These are phyloP conservation scores for Phylloporus sp. DNA, from an alignment of 768 basidiomycete genomes.

Conservation along the genomic window DNA sequence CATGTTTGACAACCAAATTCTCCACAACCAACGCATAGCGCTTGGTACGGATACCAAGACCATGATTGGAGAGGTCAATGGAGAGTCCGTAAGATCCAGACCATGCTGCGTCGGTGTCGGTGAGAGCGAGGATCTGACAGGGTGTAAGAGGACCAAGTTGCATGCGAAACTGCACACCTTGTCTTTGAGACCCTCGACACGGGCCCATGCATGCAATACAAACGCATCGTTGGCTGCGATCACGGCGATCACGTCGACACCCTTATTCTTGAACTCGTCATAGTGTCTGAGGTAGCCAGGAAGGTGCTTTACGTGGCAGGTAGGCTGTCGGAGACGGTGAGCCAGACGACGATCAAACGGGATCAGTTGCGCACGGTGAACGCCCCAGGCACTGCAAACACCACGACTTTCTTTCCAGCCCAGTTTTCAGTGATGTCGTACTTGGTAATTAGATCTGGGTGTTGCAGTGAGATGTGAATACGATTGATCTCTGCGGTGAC, in stretches of 20 bases:
- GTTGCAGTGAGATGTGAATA: neutral
- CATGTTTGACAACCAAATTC: constrained; percentile 63
- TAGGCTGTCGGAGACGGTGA: constrained; percentile 26
- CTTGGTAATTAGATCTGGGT: constrained; percentile 39
- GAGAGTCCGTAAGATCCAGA: constrained; percentile 52
- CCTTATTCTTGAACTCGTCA: constrained; percentile 49
- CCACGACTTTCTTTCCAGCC: constrained; percentile 80
- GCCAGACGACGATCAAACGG: neutral
- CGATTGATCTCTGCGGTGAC: constrained; percentile 22
- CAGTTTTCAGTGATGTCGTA: constrained; percentile 55
- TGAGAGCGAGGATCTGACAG: constrained; percentile 53
- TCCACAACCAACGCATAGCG: constrained; percentile 68
- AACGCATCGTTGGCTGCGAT: constrained; percentile 60
- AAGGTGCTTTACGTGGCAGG: constrained; percentile 42
- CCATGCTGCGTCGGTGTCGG: constrained; percentile 55
- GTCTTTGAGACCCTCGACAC: constrained; percentile 59
- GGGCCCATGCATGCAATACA: constrained; percentile 59
- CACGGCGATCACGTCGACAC: constrained; percentile 50
- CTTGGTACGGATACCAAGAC: constrained; percentile 55
- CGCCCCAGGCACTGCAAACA: constrained; percentile 76
- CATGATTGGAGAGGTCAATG: constrained; percentile 45
- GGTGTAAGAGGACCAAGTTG: neutral
- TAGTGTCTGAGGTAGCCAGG: constrained; percentile 44
- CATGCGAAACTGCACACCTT: constrained; percentile 45
- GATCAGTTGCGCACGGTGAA: constrained; percentile 56